A percentile compares a stretch with the other conserved stretches of the same genome.
phyloP scores from a whole-genome alignment of 768 basidiomycete species.

The Strobilomyces dryophilus region DNA sequence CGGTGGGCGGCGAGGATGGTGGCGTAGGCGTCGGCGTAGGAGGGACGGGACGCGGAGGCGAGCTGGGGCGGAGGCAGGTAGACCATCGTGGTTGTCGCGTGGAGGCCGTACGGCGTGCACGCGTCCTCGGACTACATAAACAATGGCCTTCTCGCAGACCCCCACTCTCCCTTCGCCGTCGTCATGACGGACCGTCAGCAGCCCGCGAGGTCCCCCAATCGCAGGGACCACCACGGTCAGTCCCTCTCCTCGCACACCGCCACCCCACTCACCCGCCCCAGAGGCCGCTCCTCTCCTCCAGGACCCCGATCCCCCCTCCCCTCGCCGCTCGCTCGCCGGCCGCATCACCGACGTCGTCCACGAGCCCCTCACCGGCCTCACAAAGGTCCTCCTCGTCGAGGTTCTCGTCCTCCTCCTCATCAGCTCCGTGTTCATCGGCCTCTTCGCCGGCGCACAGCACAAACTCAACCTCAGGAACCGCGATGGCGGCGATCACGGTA shows the following conservation, averaged over 20 bases:
- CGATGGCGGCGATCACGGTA: slow-evolving; percentile 30
- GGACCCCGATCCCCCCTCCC: slow-evolving; percentile 36
- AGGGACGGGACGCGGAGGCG: slow-evolving; percentile 51
- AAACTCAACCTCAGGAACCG: slow-evolving; percentile 52
- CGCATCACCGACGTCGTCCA: slow-evolving; percentile 53
- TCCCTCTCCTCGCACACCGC: background rate
- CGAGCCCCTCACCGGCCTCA: slow-evolving; percentile 78
- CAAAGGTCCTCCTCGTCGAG: slow-evolving; percentile 75
- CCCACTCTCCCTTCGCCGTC: slow-evolving; percentile 22
- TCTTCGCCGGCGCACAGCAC: slow-evolving; percentile 88
- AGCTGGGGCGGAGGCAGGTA: slow-evolving; percentile 70
- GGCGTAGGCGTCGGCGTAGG: slow-evolving; percentile 71
- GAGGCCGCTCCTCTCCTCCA: slow-evolving; percentile 65
- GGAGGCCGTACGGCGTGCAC: slow-evolving; percentile 23
- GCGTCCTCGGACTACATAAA: slow-evolving; percentile 30
- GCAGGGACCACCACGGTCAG: slow-evolving; percentile 56
- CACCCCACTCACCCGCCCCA: slow-evolving; percentile 25
- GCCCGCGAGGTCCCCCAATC: slow-evolving; percentile 54
- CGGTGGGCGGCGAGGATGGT: slow-evolving; percentile 69
- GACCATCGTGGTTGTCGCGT: slow-evolving; percentile 44
- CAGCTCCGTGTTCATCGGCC: slow-evolving; percentile 84
- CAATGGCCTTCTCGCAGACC: slow-evolving; percentile 1
- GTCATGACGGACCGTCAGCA: slow-evolving; percentile 57
- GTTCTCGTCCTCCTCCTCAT: slow-evolving; percentile 76
- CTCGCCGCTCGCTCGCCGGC: slow-evolving; percentile 29